These are phyloP conservation scores for Cytospora mali DNA, from an alignment of 2,329 filamentous ascomycete genomes.

Conservation along the genomic window DNA sequence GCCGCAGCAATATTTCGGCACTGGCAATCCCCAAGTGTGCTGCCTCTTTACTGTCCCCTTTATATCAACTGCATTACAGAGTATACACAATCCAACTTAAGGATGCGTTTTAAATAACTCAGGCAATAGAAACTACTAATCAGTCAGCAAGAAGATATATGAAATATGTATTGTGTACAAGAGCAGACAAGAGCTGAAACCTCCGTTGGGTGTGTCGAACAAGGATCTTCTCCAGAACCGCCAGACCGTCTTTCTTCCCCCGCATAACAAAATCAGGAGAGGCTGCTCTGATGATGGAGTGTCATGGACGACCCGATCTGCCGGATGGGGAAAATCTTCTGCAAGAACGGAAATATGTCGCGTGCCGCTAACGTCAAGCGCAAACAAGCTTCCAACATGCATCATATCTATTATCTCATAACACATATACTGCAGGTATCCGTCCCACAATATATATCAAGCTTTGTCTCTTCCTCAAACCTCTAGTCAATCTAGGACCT, in stretches of 20 bases:
- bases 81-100: too few species aligned
- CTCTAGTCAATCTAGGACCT: neutral
- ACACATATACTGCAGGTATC: neutral
- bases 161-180: neutral
- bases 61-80: too few species aligned
- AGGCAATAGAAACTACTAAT: too few species aligned
- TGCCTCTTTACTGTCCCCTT: neutral
- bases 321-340: neutral
- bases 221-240: neutral
- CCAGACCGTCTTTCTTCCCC: constrained; percentile 12
- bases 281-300: constrained; percentile 7
- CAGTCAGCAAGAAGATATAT: too few species aligned
- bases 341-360: constrained; percentile 25
- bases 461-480: neutral
- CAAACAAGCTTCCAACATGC: constrained; percentile 24
- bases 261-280: constrained; percentile 16
- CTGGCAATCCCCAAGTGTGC: too few species aligned
- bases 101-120: too few species aligned
- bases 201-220: neutral
- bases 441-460: neutral
- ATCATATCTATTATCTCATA: constrained; percentile 10
- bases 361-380: constrained; percentile 23
- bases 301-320: too few species aligned
- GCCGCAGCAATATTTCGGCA: too few species aligned
- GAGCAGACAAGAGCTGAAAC: neutral